Base-by-base conservation (phyloP, 2,329 filamentous ascomycete species). In the Xylaria sp. region DNA sequence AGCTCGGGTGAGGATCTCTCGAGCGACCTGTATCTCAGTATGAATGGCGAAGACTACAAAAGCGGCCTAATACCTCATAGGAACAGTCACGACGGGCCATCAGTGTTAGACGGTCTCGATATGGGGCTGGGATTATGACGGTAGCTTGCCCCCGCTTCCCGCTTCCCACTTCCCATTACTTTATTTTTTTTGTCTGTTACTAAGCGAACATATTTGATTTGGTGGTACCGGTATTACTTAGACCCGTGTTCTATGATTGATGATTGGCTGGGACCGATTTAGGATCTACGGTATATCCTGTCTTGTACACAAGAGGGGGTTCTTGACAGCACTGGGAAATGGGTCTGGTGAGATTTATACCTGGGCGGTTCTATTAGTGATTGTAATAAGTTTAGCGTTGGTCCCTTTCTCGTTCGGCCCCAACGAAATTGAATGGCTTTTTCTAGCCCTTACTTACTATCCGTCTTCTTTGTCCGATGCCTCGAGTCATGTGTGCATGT, bases 1-100 rank as follows among this genome's bases (percentile, higher is more conserved):
- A 86, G 85, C 76, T 86, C 85, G 0, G 82, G 80, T 1, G 86
- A 88, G 53, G 86, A 88, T 54, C 76, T 83, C 3, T 77, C 83
- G 5, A 81, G 80, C 33, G 82, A 86, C 61, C 71, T 86, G 61
- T 81, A 83, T 22, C 73, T 85, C 13, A 78, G 79, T 60, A 78
- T 83, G 50, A 77, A 77, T 36, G 79, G 76, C 58, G 72, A 81
- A 22, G 80, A 81, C 54, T 81, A 78, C 60, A 74, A 76, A 59
- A 76, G 67, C 60, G 73, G 73, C 38, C 61, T 61, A 57, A 39
- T 66, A n/a, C 29, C 47, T 15, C 63, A 55, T 29, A 67, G 72
- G 36, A 69, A 71, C 22, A 72, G 71, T 29, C 73, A 73, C 27
- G 73, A 75, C 13, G 73, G 73, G n/a, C 65, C 65, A n/a, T 51